Conservation (phyloP, 2,329 filamentous ascomycete species). For the Cytospora piceae region DNA sequence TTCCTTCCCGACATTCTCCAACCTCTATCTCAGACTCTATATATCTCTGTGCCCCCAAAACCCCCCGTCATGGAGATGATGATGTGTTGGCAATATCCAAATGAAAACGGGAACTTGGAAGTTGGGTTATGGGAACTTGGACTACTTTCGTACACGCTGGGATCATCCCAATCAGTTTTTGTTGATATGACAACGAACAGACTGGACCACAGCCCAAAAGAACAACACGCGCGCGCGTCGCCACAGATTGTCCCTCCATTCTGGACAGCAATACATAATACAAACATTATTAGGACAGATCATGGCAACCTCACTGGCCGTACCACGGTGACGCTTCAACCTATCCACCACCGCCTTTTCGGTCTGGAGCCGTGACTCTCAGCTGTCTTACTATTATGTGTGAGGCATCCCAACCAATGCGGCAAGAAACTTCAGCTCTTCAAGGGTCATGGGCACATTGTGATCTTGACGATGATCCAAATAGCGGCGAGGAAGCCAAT, state of each 20-base stretch:
- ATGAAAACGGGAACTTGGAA: neutral
- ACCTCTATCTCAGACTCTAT: no score
- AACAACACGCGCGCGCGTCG: neutral
- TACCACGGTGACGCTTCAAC: neutral
- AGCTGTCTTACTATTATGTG: neutral
- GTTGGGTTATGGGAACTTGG: neutral
- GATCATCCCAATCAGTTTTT: neutral
- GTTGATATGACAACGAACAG: neutral
- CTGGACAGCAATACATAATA: neutral
- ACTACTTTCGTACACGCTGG: conserved; percentile 1
- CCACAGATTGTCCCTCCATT: neutral
- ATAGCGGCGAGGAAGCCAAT: neutral
- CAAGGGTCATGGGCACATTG: neutral
- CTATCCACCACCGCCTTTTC: neutral
- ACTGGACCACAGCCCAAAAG: neutral
- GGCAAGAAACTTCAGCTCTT: neutral
- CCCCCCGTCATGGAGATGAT: neutral
- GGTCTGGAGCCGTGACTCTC: neutral
- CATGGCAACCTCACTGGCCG: neutral
- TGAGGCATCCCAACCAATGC: neutral
- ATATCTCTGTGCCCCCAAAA: neutral
- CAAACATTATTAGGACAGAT: neutral
- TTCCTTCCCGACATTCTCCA: neutral
- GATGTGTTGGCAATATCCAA: neutral
- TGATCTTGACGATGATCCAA: neutral